phyloP scores from a whole-genome alignment of 2,329 filamentous ascomycete genomes.

The Ramularia collo-cygni region DNA sequence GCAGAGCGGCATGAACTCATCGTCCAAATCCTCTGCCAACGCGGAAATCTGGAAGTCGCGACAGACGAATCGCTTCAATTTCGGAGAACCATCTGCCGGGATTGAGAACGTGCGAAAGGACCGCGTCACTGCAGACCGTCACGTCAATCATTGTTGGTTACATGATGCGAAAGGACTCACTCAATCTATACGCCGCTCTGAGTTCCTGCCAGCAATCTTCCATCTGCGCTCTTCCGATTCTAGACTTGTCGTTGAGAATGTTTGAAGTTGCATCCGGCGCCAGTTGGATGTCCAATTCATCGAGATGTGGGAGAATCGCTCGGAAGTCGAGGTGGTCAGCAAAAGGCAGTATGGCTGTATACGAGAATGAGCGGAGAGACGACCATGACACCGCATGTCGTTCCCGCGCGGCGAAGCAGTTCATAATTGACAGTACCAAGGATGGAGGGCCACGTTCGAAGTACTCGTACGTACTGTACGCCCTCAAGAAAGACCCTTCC shows the following conservation, averaged over 20 bases:
- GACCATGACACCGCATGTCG: constrained; percentile 1
- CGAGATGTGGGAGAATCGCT: constrained; percentile 19
- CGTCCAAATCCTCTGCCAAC: constrained; percentile 22
- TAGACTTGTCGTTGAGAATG: constrained; percentile 31
- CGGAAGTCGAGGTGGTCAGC: constrained; percentile 22
- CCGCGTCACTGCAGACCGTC: too few species aligned
- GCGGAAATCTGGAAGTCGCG: constrained; percentile 18
- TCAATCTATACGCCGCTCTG: constrained; percentile 18
- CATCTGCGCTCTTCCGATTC: constrained; percentile 37
- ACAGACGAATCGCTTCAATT: constrained; percentile 22
- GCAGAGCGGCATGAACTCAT: constrained; percentile 21
- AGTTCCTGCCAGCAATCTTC: constrained; percentile 34
- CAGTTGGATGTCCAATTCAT: constrained; percentile 34
- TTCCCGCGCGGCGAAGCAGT: constrained; percentile 11
- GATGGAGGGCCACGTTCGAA: constrained; percentile 52
- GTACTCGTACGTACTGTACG: constrained; percentile 66
- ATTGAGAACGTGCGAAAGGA: constrained; percentile 11
- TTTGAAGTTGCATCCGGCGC: constrained; percentile 36
- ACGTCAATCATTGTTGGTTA: too few species aligned
- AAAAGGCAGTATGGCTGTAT: constrained; percentile 31
- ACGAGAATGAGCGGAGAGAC: constrained; percentile 22
- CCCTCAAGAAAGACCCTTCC: constrained; percentile 66
- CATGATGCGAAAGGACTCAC: too few species aligned
- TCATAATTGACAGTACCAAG: constrained; percentile 25
- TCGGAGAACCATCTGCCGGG: constrained; percentile 8